A percentile compares a stretch with the other conserved stretches of the same genome.
phyloP scores from a whole-genome alignment of 768 basidiomycete species.

The Leccinellum albellum region DNA sequence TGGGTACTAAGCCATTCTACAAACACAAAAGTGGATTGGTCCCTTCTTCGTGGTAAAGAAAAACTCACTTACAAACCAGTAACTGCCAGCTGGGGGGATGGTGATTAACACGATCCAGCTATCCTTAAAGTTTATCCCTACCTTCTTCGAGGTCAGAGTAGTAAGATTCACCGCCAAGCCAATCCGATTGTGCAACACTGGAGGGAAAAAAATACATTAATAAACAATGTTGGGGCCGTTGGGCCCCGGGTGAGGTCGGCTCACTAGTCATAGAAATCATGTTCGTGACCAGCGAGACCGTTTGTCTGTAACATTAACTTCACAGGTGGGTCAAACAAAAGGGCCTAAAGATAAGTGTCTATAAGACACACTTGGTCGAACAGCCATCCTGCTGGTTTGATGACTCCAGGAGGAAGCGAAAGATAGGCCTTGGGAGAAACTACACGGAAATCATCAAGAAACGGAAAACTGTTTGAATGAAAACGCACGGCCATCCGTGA shows the following conservation, averaged over 20 bases:
- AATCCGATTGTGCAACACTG: not conserved
- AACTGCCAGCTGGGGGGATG: not conserved
- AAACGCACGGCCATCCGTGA: not conserved
- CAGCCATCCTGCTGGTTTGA: conserved; percentile 1
- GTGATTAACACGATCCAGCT: not conserved
- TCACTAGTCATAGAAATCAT: conserved; percentile 3
- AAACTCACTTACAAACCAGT: not conserved
- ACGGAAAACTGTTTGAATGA: not conserved
- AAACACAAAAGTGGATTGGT: not conserved
- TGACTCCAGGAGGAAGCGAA: not conserved
- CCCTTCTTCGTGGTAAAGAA: not conserved
- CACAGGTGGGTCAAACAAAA: not conserved
- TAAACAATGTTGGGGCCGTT: not conserved
- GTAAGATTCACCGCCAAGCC: not conserved
- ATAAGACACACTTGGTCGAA: not conserved
- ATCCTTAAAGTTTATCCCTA: not conserved
- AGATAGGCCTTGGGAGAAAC: not conserved
- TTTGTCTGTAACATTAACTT: conserved; percentile 4
- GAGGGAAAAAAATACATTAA: not conserved
- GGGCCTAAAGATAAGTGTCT: not conserved
- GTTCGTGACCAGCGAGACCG: not conserved
- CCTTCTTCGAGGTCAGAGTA: conserved; percentile 2
- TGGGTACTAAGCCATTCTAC: not conserved
- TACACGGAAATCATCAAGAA: not conserved
- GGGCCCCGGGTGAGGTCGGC: not conserved